A percentile compares a stretch with the other conserved stretches of the same genome.
phyloP scores from a whole-genome alignment of 805 yeast species.

The Tetrapisispora pingtungensis region DNA sequence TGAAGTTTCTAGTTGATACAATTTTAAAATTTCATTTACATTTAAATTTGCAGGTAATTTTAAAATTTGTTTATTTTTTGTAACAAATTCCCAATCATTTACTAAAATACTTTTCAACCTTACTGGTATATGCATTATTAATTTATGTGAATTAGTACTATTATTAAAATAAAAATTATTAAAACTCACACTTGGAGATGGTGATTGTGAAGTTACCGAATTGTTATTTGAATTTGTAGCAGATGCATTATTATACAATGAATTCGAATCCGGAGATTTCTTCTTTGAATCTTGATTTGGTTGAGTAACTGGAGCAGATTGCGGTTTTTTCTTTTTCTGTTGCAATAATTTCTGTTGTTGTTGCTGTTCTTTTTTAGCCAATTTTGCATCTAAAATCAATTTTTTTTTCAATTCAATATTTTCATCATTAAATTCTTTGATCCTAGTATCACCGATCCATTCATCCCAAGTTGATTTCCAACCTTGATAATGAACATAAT shows the following conservation, averaged over 20 bases:
- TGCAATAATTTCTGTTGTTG: constrained; percentile 21
- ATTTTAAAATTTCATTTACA: constrained; percentile 43
- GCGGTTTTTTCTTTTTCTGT: constrained; percentile 19
- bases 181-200: not conserved
- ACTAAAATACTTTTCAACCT: constrained; percentile 61
- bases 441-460: constrained; percentile 70
- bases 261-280: not conserved
- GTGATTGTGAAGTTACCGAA: constrained; percentile 1
- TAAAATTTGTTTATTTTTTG: constrained; percentile 67
- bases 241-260: not conserved
- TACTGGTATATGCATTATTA: constrained; percentile 51
- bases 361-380: constrained; percentile 23
- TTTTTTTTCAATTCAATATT: constrained; percentile 55
- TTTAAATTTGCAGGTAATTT: constrained; percentile 47
- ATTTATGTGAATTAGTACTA: constrained; percentile 21
- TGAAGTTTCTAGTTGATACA: constrained; percentile 34
- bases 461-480: constrained; percentile 97
- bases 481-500: constrained; percentile 81
- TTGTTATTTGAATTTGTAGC: not conserved
- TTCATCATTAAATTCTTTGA: constrained; percentile 59
- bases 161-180: not conserved
- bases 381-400: constrained; percentile 39
- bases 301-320: not conserved
- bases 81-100: constrained; percentile 88
- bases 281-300: constrained; percentile 1